phyloP scores from a whole-genome alignment of 495 filamentous ascomycete species.

The Sordaria brevicollis region DNA sequence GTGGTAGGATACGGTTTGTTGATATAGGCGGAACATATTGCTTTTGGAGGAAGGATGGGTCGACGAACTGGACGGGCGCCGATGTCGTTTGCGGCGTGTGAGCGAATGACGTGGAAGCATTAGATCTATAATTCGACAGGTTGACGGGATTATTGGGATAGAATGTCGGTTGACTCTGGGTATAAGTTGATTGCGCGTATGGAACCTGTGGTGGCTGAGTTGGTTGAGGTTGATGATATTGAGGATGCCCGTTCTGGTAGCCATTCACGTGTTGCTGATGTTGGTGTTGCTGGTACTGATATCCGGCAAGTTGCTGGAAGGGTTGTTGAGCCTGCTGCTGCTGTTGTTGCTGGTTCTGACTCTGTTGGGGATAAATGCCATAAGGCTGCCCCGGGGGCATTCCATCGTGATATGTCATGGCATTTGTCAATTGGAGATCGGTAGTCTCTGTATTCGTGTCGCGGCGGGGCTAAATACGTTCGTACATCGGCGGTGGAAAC shows the following conservation, averaged over 20 bases:
- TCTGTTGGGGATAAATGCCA: slow-evolving; percentile 22
- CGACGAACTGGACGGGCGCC: not conserved
- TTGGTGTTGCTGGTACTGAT: slow-evolving; percentile 10
- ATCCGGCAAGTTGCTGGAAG: not conserved
- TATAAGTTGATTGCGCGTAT: slow-evolving; percentile 10
- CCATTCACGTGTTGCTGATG: slow-evolving; percentile 3
- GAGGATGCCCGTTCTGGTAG: slow-evolving; percentile 8
- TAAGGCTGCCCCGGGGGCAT: slow-evolving; percentile 35
- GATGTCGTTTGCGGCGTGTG: not conserved
- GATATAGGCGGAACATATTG: not conserved
- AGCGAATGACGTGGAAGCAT: not conserved
- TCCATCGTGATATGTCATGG: slow-evolving; percentile 32
- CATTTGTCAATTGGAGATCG: slow-evolving; percentile 8
- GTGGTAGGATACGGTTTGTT: not conserved
- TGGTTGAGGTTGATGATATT: slow-evolving; percentile 1
- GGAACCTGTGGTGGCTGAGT: slow-evolving; percentile 19
- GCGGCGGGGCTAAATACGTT: not conserved
- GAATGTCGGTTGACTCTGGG: not conserved
- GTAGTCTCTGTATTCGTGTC: not conserved
- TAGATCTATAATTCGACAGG: not conserved
- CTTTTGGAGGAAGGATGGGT: not conserved
- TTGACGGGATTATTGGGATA: not conserved
- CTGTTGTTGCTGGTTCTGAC: slow-evolving; percentile 6
- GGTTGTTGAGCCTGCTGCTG: slow-evolving; percentile 1
- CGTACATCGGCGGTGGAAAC: not conserved